Base-by-base conservation (phyloP, 176 grass and related monocot genomes). In the Lolium multiflorum region DNA sequence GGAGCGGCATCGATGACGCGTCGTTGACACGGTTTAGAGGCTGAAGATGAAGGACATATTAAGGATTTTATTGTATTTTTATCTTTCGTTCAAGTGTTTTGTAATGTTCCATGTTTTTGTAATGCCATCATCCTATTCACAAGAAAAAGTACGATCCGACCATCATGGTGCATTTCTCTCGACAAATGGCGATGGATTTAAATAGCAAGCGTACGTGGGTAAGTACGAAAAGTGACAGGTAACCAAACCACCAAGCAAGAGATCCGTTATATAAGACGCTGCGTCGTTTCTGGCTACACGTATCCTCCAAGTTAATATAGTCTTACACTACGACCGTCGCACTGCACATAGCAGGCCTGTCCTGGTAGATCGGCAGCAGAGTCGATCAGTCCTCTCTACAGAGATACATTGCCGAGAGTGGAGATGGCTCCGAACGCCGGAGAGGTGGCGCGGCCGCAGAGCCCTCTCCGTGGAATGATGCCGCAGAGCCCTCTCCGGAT, bases 401-500 rank as follows among this genome's bases (percentile, higher is more conserved):
- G 12, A 20, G 9, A 0, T 12, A 39, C 26, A 56, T 65, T 11
- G 20, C 43, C 39, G 31, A 31, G 57, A 35, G 31, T 35, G 31
- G 31, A 3, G 37, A 87, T 91, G 89, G 85, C 89, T 59, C 81
- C 85, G 49, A 83, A 37, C 60, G 85, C 64, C 39, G 59, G 59
- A 0, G 69, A 91, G 84, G 5, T 52, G 54, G 60, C 78, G 68
- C 38, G 72, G 84, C 74, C 74, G 57, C 48, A 31, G 37, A 85
- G 88, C 69, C 88, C 88, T 7, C 89, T 64, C 35, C 55, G 84
- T 3, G 31, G 51, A 79, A 39, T 70, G 43, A 37, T 26, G 66
- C 85, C 85, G 68, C 84, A 86, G 81, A 97, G 95, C 87, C 95
- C 95, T 31, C 82, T 91, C 20, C 84, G 80, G 73, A 89, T 95